phyloP scores from a whole-genome alignment of 169 alveolate genomes.

The Plasmodium berghei region DNA sequence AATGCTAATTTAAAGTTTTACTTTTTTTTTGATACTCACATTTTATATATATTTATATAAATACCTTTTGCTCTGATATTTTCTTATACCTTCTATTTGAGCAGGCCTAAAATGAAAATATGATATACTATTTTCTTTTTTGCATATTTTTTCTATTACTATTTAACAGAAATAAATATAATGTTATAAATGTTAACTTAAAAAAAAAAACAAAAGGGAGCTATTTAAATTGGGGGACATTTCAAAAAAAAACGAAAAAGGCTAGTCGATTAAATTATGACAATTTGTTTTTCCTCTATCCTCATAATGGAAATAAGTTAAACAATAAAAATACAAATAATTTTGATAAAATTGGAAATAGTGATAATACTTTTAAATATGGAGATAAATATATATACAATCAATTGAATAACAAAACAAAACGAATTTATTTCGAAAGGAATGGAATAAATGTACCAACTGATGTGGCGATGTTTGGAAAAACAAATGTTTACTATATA shows the following conservation, averaged over 20 bases:
- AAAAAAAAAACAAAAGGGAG: neutral
- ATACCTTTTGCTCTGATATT: too few relatives aligned
- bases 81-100: too few relatives aligned
- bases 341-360: too few relatives aligned
- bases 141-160: neutral
- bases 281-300: neutral
- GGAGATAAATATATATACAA: neutral
- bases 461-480: conserved; percentile 76
- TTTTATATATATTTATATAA: too few relatives aligned
- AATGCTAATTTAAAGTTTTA: too few relatives aligned
- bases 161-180: neutral
- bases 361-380: neutral
- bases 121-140: neutral
- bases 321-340: too few relatives aligned
- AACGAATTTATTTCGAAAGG: conserved; percentile 50
- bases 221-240: too few relatives aligned
- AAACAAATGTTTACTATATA: conserved; percentile 53
- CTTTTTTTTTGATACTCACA: too few relatives aligned
- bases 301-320: neutral
- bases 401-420: neutral
- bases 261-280: neutral
- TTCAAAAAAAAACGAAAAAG: too few relatives aligned
- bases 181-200: neutral
- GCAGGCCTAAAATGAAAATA: conserved; percentile 1
- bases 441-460: conserved; percentile 62